Conservation (phyloP, 768 basidiomycete genomes). For the Phaffia australis region DNA sequence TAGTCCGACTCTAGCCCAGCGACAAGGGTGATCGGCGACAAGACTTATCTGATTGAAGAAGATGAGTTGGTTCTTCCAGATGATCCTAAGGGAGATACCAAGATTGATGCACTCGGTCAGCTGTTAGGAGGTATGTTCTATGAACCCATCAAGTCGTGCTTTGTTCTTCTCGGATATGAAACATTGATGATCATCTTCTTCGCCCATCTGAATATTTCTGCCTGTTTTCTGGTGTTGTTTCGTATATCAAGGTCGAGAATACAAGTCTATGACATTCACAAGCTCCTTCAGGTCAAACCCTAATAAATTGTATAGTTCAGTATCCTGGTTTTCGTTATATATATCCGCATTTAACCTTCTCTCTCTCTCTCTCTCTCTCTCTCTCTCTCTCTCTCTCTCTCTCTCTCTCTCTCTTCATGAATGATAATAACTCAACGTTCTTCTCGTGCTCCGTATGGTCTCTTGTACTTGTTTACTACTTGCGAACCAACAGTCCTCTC, state of each 20-base stretch:
- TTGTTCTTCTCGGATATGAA: neutral
- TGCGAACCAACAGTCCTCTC: constrained; percentile 53
- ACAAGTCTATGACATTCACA: constrained; percentile 81
- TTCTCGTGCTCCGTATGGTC: neutral
- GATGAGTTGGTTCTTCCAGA: constrained; percentile 80
- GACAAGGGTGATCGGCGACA: constrained; percentile 49
- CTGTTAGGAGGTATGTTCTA: constrained; percentile 62
- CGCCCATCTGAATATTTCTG: neutral
- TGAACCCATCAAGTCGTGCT: neutral
- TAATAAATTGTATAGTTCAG: constrained; percentile 56
- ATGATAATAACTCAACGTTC: neutral
- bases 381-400: neutral
- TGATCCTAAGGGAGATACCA: constrained; percentile 77
- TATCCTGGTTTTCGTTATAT: neutral
- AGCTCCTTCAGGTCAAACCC: constrained; percentile 68
- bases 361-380: neutral
- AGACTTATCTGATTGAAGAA: constrained; percentile 65
- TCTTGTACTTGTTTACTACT: neutral
- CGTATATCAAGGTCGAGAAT: constrained; percentile 55
- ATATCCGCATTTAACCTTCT: neutral
- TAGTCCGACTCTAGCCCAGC: constrained; percentile 27
- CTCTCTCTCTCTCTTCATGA: no score
- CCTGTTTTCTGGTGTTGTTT: neutral
- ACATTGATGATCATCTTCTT: neutral
- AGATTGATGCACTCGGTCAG: constrained; percentile 76